A percentile compares a stretch with the other conserved stretches of the same genome.
Conservation (phyloP, 2,329 filamentous ascomycete species). For the Fusarium sp. region DNA sequence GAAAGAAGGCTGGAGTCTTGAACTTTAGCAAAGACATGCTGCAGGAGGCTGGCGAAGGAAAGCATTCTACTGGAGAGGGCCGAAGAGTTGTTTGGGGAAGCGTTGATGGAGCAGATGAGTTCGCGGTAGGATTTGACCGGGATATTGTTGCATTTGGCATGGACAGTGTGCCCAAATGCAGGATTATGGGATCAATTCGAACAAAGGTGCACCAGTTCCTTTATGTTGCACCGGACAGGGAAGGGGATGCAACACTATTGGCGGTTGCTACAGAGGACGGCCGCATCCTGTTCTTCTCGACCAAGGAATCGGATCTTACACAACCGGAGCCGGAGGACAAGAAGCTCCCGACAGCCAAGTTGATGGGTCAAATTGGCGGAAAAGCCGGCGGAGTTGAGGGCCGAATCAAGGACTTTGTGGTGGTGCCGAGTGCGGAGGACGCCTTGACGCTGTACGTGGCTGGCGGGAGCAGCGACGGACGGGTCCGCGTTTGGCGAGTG, state of each 20-base stretch:
- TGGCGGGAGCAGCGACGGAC: constrained; percentile 85
- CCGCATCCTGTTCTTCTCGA: constrained; percentile 82
- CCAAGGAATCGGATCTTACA: constrained; percentile 59
- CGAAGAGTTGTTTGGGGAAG: constrained; percentile 81
- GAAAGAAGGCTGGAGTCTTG: constrained; percentile 91
- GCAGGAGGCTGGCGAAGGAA: constrained; percentile 77
- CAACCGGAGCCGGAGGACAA: constrained; percentile 40
- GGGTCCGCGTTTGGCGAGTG: constrained; percentile 79
- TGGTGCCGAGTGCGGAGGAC: constrained; percentile 58
- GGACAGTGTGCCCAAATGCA: constrained; percentile 82
- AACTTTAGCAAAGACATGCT: constrained; percentile 82
- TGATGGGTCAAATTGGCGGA: constrained; percentile 82
- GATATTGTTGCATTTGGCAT: constrained; percentile 87
- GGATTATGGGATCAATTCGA: constrained; percentile 70
- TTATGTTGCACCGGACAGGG: constrained; percentile 68
- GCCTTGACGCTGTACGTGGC: constrained; percentile 63
- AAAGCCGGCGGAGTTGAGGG: constrained; percentile 69
- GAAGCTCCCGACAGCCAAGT: constrained; percentile 65
- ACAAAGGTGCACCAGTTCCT: constrained; percentile 86
- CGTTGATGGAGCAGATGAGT: constrained; percentile 77
- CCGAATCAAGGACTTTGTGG: constrained; percentile 88
- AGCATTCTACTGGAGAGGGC: constrained; percentile 82
- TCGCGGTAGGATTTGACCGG: constrained; percentile 87
- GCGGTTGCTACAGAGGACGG: constrained; percentile 91
- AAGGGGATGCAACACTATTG: constrained; percentile 59